These are phyloP conservation scores for Phaeotremella skinneri DNA, from an alignment of 768 basidiomycete species.

Conservation along the genomic window DNA sequence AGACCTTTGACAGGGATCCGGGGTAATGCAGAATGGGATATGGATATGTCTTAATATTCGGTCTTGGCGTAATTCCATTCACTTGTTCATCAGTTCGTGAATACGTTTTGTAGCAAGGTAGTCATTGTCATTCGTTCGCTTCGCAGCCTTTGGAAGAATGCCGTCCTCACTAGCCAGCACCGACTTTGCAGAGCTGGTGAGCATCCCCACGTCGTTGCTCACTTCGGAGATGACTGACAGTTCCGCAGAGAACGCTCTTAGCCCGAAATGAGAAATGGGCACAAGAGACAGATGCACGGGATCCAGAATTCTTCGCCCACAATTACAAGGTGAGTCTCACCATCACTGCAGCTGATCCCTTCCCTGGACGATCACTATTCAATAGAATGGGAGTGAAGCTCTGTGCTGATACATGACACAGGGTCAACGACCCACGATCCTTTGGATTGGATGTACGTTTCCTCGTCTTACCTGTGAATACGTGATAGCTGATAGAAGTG, in stretches of 20 bases:
- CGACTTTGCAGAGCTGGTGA: constrained; percentile 1
- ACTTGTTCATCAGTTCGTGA: too few species aligned
- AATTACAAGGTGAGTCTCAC: neutral
- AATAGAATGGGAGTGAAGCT: too few species aligned
- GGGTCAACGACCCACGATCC: constrained; percentile 43
- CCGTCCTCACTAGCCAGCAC: too few species aligned
- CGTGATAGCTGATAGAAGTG: neutral
- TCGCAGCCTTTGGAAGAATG: too few species aligned
- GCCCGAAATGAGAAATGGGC: neutral
- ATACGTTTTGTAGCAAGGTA: too few species aligned
- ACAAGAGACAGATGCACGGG: neutral
- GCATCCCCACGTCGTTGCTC: neutral
- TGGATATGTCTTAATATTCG: too few species aligned
- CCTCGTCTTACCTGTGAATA: neutral
- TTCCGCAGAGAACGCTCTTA: neutral
- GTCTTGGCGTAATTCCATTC: too few species aligned
- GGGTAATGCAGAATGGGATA: too few species aligned
- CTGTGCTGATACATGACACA: neutral
- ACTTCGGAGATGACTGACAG: neutral
- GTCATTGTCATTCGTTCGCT: too few species aligned
- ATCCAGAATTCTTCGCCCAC: constrained; percentile 2
- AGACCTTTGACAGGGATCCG: too few species aligned
- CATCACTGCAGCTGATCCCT: neutral
- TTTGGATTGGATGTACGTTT: constrained; percentile 45
- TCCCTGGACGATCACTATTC: too few species aligned